Base-by-base conservation (phyloP, 306 rosid species). In the Sindora glabra region DNA sequence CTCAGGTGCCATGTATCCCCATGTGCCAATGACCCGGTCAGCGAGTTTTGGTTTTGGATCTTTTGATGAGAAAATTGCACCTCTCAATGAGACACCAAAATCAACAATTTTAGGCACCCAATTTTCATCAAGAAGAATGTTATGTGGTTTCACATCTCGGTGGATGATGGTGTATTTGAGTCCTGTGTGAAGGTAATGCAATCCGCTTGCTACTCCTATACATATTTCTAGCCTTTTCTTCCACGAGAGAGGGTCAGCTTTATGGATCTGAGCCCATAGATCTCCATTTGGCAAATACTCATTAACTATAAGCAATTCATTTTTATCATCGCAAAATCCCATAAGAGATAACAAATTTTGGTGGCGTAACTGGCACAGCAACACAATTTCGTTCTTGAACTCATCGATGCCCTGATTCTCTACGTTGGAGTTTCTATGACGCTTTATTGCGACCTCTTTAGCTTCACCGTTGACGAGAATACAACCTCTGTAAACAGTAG, bases 11-110 rank as follows among this genome's bases (percentile, higher is more conserved):
- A 3, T 4, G 14, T 29, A 26, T 15, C 39, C 24, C 0, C 0
- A 0, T 3, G 39, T 14, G 14, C 40, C 39, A 8, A 0, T 0
- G 3, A 9, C 1, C 1, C 0, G 0, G 0, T 13, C 3, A 1
- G 5, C n/a, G 10, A 8, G 3, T 11, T 27, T 29, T n/a, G n/a
- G n/a, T 26, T 52, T 52, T 5, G 7, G 18, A 25, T 10, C 1
- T 9, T 7, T 29, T 29, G 0, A 4, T n/a, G 8, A 29, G 5
- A 9, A 29, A 29, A 29, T 29, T 29, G n/a, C 19, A 7, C 56
- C 37, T 6, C 30, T 50, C 0, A 4, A 10, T 0, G 6, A 50
- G 7, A 26, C 1, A 2, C 39, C 0, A 9, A 52, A 29, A 52
- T 4, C 4, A n/a, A 3, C 12, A 3, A 52, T 5, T 32, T 29